Conservation (phyloP, 2,329 filamentous ascomycete genomes). For the Fonsecaea pedrosoi region DNA sequence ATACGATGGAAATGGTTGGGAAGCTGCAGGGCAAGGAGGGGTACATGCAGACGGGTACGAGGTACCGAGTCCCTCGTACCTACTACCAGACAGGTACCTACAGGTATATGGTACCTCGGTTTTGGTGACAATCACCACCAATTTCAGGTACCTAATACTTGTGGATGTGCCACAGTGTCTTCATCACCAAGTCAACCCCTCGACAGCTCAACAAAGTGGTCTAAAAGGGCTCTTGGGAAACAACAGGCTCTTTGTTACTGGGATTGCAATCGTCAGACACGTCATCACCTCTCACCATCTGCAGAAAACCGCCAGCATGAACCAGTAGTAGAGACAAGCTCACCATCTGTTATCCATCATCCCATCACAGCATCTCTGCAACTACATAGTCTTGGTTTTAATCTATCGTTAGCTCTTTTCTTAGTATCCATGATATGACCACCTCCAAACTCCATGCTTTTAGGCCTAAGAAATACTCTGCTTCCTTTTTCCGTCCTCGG, state of each 20-base stretch:
- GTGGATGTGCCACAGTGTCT: background rate
- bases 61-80: too few species aligned
- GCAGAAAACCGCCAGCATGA: background rate
- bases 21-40: background rate
- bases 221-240: too few species aligned
- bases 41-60: too few species aligned
- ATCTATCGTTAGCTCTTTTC: background rate
- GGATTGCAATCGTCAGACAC: too few species aligned
- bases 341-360: background rate
- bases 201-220: background rate
- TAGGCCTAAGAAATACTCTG: background rate
- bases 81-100: background rate
- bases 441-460: constrained; percentile 44
- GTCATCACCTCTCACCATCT: too few species aligned
- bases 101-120: background rate
- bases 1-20: constrained; percentile 52
- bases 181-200: background rate
- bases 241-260: too few species aligned
- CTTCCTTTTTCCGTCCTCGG: background rate
- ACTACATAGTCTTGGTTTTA: background rate
- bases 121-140: background rate
- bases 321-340: background rate
- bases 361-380: background rate
- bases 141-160: background rate
- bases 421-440: background rate